phyloP scores from a whole-genome alignment of 1,139 yeast genomes.

The Hansenula sp. region DNA sequence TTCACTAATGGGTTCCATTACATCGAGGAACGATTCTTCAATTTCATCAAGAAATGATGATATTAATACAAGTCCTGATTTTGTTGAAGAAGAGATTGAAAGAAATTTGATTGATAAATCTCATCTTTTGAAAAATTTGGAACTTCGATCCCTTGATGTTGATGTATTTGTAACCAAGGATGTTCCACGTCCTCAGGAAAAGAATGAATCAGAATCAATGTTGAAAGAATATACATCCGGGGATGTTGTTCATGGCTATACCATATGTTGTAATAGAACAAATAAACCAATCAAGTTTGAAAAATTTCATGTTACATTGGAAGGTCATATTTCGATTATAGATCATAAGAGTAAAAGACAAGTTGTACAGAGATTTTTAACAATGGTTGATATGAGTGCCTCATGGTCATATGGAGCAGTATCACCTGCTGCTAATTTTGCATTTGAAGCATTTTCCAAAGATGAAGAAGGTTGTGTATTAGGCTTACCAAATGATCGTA shows the following conservation, averaged over 20 bases:
- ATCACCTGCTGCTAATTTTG: conserved; percentile 39
- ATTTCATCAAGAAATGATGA: neutral
- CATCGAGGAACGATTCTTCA: neutral
- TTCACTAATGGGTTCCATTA: too few relatives aligned
- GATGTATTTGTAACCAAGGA: conserved; percentile 31
- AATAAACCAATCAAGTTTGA: conserved; percentile 43
- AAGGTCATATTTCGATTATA: conserved; percentile 38
- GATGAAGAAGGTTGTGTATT: conserved; percentile 48
- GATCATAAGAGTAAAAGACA: conserved; percentile 24
- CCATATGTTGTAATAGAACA: conserved; percentile 41
- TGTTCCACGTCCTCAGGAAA: conserved; percentile 25
- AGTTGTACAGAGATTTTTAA: conserved; percentile 31
- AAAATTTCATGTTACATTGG: conserved; percentile 55
- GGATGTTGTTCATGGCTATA: conserved; percentile 50
- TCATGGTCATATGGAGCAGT: conserved; percentile 36
- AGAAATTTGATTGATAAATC: conserved; percentile 7
- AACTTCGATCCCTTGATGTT: conserved; percentile 26
- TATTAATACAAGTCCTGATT: neutral
- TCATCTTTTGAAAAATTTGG: conserved; percentile 11
- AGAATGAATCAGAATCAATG: conserved; percentile 26
- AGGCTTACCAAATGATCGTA: conserved; percentile 50
- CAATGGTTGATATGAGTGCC: conserved; percentile 41
- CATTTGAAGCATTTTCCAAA: conserved; percentile 38
- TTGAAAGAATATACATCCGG: conserved; percentile 51
- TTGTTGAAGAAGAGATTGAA: neutral